Evolutionary conservation across 805 yeast genomes (phyloP).

Genomic region (Kurtzmaniella fragi): DNA sequence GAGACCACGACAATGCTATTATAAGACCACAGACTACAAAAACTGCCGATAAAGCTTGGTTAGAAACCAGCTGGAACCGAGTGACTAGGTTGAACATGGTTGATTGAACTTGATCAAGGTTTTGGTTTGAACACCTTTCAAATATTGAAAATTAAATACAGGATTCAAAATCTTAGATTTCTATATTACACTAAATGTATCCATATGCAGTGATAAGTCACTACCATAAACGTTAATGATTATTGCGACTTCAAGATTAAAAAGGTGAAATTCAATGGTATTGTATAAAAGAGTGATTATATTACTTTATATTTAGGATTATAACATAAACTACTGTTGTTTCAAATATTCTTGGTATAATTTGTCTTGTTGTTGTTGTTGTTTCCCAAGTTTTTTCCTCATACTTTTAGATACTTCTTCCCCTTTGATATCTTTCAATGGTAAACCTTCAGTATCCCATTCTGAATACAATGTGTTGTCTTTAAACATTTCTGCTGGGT

Average conservation of each 20-base stretch:
- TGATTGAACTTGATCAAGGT: not conserved
- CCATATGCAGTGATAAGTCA: too few species aligned
- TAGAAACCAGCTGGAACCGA: slow-evolving; percentile 45
- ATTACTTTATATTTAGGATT: too few species aligned
- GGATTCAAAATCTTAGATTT: too few species aligned
- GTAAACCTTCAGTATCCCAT: slow-evolving; percentile 86
- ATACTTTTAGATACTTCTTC: slow-evolving; percentile 82
- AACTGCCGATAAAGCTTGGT: slow-evolving; percentile 49
- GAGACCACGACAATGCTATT: slow-evolving; percentile 43
- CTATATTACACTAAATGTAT: too few species aligned
- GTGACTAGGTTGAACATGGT: slow-evolving; percentile 30
- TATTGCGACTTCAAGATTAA: too few species aligned
- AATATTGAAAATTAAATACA: too few species aligned
- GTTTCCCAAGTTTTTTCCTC: slow-evolving; percentile 76
- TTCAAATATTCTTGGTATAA: slow-evolving; percentile 62
- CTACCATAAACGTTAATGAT: too few species aligned
- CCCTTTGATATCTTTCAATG: slow-evolving; percentile 70
- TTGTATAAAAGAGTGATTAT: too few species aligned
- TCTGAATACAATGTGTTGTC: slow-evolving; percentile 50
- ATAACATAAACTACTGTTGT: not conserved
- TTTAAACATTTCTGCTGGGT: slow-evolving; percentile 73
- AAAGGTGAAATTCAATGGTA: too few species aligned
- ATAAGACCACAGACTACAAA: slow-evolving; percentile 44
- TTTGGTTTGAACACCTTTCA: too few species aligned
- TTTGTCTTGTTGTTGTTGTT: slow-evolving; percentile 75